Evolutionary conservation across 164 flowering plant species (phyloP).

Genomic region (Vitis labrusca): DNA sequence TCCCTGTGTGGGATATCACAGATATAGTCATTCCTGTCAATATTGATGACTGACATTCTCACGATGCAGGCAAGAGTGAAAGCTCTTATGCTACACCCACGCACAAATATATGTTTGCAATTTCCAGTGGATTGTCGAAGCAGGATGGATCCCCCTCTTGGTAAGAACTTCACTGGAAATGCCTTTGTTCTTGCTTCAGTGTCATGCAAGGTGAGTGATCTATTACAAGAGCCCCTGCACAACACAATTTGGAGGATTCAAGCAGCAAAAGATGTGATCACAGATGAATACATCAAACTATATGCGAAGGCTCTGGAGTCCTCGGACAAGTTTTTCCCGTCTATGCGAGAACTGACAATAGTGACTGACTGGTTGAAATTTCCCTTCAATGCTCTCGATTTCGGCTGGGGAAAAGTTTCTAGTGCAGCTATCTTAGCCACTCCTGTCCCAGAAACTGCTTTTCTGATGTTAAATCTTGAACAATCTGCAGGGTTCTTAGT

Average conservation of each 20-base stretch:
- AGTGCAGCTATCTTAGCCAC: constrained; percentile 17
- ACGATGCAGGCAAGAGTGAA: constrained; percentile 28
- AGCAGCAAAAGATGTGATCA: constrained; percentile 20
- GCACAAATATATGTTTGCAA: constrained; percentile 24
- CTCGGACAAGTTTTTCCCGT: constrained; percentile 28
- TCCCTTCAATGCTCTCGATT: constrained; percentile 23
- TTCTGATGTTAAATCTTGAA: constrained; percentile 18
- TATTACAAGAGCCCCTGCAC: constrained; percentile 23
- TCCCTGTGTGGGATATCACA: too few species aligned
- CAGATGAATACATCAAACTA: constrained; percentile 17
- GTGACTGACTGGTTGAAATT: constrained; percentile 27
- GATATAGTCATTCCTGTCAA: not conserved
- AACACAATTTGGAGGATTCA: constrained; percentile 20
- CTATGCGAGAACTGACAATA: constrained; percentile 27
- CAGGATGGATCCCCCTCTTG: constrained; percentile 17
- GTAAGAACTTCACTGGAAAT: constrained; percentile 27
- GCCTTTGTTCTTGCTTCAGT: constrained; percentile 30
- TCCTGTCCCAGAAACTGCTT: constrained; percentile 30
- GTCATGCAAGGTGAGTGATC: constrained; percentile 16
- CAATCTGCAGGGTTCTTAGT: constrained; percentile 18
- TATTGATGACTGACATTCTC: not conserved
- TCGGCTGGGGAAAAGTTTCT: constrained; percentile 24
- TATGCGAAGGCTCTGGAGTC: constrained; percentile 24
- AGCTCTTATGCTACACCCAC: constrained; percentile 18
- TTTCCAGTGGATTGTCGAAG: constrained; percentile 26